Percentiles rank a stretch among this genome's conserved stretches.
Evolutionary conservation across 2,329 filamentous ascomycete genomes (phyloP).

Genomic region (Claviceps arundinis): DNA sequence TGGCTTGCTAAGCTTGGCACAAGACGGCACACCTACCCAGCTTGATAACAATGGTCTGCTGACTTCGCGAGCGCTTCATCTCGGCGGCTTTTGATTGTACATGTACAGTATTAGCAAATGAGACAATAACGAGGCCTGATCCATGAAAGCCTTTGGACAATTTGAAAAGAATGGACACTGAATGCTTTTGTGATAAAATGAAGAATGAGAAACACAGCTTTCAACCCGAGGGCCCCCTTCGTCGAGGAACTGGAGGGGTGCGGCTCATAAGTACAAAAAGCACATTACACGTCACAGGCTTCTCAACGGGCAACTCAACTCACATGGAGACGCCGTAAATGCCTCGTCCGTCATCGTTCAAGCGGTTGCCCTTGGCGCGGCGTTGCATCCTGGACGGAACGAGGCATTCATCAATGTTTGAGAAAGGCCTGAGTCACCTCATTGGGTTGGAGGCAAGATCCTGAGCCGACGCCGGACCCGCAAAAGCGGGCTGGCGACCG

Average conservation of each 20-base stretch:
- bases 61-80: constrained; percentile 48
- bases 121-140: background rate
- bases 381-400: constrained; percentile 2
- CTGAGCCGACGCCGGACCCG: constrained; percentile 4
- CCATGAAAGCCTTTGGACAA: constrained; percentile 2
- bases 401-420: constrained; percentile 4
- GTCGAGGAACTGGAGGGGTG: background rate
- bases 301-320: constrained; percentile 4
- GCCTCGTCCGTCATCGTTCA: constrained; percentile 10
- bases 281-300: constrained; percentile 1
- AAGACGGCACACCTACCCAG: constrained; percentile 45
- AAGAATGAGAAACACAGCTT: constrained; percentile 3
- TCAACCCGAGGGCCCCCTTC: background rate
- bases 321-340: constrained; percentile 7
- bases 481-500: constrained; percentile 1
- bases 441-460: constrained; percentile 6
- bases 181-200: background rate
- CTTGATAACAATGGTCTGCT: constrained; percentile 60
- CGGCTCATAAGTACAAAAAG: background rate
- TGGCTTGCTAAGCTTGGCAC: background rate
- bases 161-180: background rate
- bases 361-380: constrained; percentile 4
- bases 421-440: constrained; percentile 1
- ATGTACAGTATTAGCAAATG: constrained; percentile 4
- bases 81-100: constrained; percentile 25